These are phyloP conservation scores for Claviceps quebecensis DNA, from an alignment of 2,329 filamentous ascomycete genomes.

Conservation along the genomic window DNA sequence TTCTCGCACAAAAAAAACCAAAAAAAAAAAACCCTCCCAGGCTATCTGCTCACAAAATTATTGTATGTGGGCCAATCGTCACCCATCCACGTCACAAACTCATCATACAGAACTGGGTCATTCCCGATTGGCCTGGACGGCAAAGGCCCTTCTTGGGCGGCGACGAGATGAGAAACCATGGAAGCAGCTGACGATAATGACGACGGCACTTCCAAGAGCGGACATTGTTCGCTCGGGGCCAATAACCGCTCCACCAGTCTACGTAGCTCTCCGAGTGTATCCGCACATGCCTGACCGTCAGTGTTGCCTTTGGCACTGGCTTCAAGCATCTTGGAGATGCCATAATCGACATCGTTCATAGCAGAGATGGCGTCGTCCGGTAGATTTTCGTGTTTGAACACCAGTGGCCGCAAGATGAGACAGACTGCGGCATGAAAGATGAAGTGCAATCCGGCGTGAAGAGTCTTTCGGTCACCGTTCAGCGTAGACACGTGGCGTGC, in stretches of 20 bases:
- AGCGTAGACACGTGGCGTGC: slow-evolving; percentile 25
- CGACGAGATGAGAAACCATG: slow-evolving; percentile 11
- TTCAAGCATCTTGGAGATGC: slow-evolving; percentile 25
- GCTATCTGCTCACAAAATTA: no score
- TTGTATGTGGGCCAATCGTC: slow-evolving; percentile 20
- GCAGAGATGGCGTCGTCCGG: slow-evolving; percentile 11
- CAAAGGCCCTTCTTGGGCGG: slow-evolving; percentile 10
- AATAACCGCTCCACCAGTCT: slow-evolving; percentile 22
- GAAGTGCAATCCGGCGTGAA: slow-evolving; percentile 31
- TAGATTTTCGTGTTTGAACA: slow-evolving; percentile 16
- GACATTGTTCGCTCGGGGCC: slow-evolving; percentile 8
- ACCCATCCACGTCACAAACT: slow-evolving; percentile 24
- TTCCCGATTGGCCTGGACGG: slow-evolving; percentile 17
- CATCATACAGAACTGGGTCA: slow-evolving; percentile 20
- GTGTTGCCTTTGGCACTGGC: slow-evolving; percentile 24
- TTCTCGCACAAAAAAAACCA: no score
- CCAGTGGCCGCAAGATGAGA: slow-evolving; percentile 30
- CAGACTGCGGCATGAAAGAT: slow-evolving; percentile 37
- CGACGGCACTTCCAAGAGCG: slow-evolving; percentile 9
- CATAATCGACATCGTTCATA: slow-evolving; percentile 23
- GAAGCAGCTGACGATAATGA: slow-evolving; percentile 7
- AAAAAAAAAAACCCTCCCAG: no score
- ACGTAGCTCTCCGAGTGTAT: slow-evolving; percentile 24
- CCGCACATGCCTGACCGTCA: slow-evolving; percentile 24
- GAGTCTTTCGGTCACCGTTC: slow-evolving; percentile 24